Conservation (phyloP, 2,329 filamentous ascomycete species). For the Coccinonectria pachysandricola region DNA sequence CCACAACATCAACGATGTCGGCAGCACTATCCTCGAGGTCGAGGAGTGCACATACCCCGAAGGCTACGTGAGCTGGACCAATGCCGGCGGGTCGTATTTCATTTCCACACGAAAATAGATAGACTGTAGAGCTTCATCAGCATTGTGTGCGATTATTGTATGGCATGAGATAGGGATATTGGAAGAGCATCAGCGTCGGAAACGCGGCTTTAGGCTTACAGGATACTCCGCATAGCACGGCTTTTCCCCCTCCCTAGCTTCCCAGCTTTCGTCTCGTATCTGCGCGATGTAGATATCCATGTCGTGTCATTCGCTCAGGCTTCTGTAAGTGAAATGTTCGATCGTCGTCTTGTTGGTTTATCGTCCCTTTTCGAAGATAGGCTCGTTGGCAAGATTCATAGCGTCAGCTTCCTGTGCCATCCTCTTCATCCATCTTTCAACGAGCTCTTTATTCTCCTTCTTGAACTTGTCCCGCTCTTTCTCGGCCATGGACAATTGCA, state of each 20-base stretch:
- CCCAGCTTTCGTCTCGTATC: slow-evolving; percentile 1
- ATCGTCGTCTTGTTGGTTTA: no score
- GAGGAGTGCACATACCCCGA: slow-evolving; percentile 52
- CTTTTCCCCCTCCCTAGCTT: slow-evolving; percentile 9
- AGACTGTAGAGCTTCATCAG: slow-evolving; percentile 22
- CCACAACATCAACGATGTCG: slow-evolving; percentile 68
- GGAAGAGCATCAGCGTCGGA: slow-evolving; percentile 11
- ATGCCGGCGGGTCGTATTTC: slow-evolving; percentile 73
- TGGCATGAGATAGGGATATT: slow-evolving; percentile 7
- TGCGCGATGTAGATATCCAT: no score
- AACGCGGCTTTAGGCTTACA: slow-evolving; percentile 18
- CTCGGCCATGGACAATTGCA: slow-evolving; percentile 81
- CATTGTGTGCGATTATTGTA: slow-evolving; percentile 10
- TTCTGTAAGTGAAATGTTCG: no score
- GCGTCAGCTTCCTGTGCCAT: slow-evolving; percentile 79
- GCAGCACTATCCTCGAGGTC: slow-evolving; percentile 71
- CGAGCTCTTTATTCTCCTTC: slow-evolving; percentile 77
- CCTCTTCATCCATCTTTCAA: slow-evolving; percentile 82
- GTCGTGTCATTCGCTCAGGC: no score
- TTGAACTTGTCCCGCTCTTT: slow-evolving; percentile 62
- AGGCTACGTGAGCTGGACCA: slow-evolving; percentile 85
- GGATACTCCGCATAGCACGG: slow-evolving; percentile 23
- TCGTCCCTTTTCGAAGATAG: slow-evolving; percentile 21
- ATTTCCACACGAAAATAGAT: slow-evolving; percentile 67
- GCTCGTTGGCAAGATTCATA: slow-evolving; percentile 63